Evolutionary conservation across 257 asterid species (phyloP), one percentile per base, ranked within the genome.

Genomic region (Schizonepeta tenuifolia): DNA sequence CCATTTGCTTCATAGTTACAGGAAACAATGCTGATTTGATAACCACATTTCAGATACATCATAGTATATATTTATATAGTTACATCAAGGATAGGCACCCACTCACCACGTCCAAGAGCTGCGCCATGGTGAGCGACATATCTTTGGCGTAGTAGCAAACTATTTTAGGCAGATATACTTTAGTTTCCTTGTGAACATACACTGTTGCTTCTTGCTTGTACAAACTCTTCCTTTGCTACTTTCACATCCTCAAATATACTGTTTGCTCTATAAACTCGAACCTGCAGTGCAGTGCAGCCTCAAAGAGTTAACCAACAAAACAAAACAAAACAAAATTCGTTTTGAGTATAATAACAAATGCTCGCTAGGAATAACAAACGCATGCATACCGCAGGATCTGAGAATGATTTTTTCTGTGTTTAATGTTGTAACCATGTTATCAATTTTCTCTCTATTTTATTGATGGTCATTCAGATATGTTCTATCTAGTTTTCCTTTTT

Each of bases 141-240:
- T 88, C 98, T 78, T 86, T 93, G 17, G 86, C 97, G 71, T 77
- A 93, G 63, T 86, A 79, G 70, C 81, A 65, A 41, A 87, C 72
- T 72, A 86, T 84, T 73, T 88, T 93, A 0, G 98, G 97, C 44
- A 93, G 82, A 76, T 80, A 81, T 49, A 90, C 67, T 80, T 87
- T 88, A 17, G 87, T 77, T 75, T 88, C 89, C 78, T 85, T 86
- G 59, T 89, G 88, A 28, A 87, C 79, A 47, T 83, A 82, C 35
- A 81, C 86, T 4, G 85, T 82, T 10, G 92, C n/a, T n/a, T n/a
- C n/a, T n/a, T n/a, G n/a, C 81, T 73, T 74, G 83, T 77, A 90
- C 84, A 17, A 86, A 93, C 86, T 90, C 97, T 73, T 90, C 88
- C 78, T 86, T 87, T 0, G 96, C 96, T 17, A 85, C 83, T 79